Evolutionary conservation across 345 rosid species (phyloP), one percentile per base, ranked within the genome.

Genomic region (Melaleuca alternifolia): DNA sequence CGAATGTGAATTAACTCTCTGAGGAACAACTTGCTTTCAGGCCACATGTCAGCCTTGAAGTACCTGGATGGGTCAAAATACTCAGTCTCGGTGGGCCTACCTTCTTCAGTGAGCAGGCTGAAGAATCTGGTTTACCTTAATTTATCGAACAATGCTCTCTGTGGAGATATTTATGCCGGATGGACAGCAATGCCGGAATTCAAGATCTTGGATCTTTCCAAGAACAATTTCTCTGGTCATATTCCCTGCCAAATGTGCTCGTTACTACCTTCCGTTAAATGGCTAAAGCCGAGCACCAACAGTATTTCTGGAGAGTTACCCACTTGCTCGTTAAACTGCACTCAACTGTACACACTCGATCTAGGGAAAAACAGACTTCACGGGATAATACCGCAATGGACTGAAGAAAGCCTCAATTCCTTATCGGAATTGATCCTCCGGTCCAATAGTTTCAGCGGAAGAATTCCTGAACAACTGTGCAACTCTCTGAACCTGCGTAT

Each of bases 341-440:
- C 86, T 26, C 11, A 1, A 12, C 12, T 91, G 30, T 6, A 3
- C 5, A 37, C 59, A 6, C 75, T 92, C 5, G 92, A 89, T 84
- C 89, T 91, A 15, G 88, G 90, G 84, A 61, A 87, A 4, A 89
- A 92, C 75, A 83, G 24, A 83, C 85, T 92, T 11, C 50, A 61
- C 33, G 90, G 91, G 24, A 10, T n/a, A 6, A 52, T 91, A 44
- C 91, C 91, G 0, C 11, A 41, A 5, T 88, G 86, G 85, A 89
- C 76, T 24, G 75, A n/a, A 10, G 14, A 44, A 30, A 71, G 26
- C 30, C 18, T 86, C 24, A 24, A 50, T 18, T 26, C 24, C 7
- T 7, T 84, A 16, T 46, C 24, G 0, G 76, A 62, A 30, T 84
- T 87, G n/a, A 41, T 79, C 71, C 76, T 89, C 6, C n/a, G 84